Percentiles rank a stretch among this genome's conserved stretches.
Conservation (phyloP, 169 alveolate species). For the Plasmodium cynomolgi region DNA sequence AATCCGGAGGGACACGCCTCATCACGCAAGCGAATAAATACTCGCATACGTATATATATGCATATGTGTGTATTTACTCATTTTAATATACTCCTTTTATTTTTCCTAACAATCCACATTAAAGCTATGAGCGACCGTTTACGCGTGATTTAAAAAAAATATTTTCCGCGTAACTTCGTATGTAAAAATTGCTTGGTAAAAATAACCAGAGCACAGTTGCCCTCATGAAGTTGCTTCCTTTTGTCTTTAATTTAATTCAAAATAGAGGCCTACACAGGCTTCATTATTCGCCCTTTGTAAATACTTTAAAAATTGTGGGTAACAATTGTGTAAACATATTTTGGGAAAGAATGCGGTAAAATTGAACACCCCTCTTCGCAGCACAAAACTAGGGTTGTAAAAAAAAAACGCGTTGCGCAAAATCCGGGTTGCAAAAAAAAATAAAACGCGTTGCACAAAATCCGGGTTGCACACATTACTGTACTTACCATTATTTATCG, state of each 20-base stretch:
- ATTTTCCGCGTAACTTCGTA: background rate
- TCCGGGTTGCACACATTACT: background rate
- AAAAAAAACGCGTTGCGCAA: too few relatives aligned
- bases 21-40: background rate
- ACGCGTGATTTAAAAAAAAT: background rate
- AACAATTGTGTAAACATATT: background rate
- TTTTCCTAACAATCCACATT: background rate
- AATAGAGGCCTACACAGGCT: background rate
- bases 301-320: background rate
- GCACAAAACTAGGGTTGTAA: background rate
- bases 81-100: background rate
- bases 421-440: background rate
- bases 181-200: background rate
- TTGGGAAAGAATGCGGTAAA: background rate
- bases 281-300: background rate
- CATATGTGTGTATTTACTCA: background rate
- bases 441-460: too few relatives aligned
- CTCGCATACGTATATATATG: background rate
- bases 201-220: background rate
- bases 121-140: background rate
- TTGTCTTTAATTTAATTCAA: background rate
- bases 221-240: background rate
- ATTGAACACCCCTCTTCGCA: background rate
- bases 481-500: background rate
- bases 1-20: background rate